Base-by-base conservation (phyloP, 2,329 filamentous ascomycete genomes). In the Neocatenulostroma microsporum region DNA sequence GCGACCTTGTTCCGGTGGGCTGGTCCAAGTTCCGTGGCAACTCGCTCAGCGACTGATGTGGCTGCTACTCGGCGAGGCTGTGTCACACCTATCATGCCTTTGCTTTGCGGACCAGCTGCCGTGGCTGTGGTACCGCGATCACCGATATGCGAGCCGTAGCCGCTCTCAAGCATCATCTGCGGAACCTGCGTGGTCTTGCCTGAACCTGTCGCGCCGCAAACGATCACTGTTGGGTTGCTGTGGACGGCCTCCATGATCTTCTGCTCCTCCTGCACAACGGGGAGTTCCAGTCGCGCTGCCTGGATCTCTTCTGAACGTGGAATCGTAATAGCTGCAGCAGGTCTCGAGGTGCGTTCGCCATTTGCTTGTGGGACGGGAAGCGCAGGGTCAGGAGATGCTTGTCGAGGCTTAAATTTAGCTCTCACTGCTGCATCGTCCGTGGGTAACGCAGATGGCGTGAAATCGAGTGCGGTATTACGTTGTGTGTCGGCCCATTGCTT, bases 181-280 rank as follows among this genome's bases (percentile, higher is more conserved):
- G 93, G 93, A 7, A 98, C 76, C 60, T 98, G 91, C 0, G 91
- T 98, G 0, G 93, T 98, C 63, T 98, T 98, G 58, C 91, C 91
- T 45, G 87, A 95, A 62, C 91, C 91, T 21, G 93, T 98, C 11
- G 87, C 82, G 62, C 91, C 91, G 64, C 89, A 95, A 6, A 98
- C 78, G 9, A 98, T 82, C 1, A 95, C 84, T 3, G 86, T 79
- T 35, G 89, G 76, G 57, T 95, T 83, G 56, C 89, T 89, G 61
- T 95, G 82, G 32, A 98, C 86, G 1, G 88, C 87, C 62, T 98
- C 91, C 88, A 98, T 96, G 20, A 98, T 88, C 53, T 82, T 87
- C 57, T 98, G 91, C 61, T 98, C 91, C 59, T 96, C 88, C 2
- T 84, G 84, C 2, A 96, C 86, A 1, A 98, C 84, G 0, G 91